Base-by-base conservation (phyloP, 257 asterid species). In the Marsdenia floribunda region DNA sequence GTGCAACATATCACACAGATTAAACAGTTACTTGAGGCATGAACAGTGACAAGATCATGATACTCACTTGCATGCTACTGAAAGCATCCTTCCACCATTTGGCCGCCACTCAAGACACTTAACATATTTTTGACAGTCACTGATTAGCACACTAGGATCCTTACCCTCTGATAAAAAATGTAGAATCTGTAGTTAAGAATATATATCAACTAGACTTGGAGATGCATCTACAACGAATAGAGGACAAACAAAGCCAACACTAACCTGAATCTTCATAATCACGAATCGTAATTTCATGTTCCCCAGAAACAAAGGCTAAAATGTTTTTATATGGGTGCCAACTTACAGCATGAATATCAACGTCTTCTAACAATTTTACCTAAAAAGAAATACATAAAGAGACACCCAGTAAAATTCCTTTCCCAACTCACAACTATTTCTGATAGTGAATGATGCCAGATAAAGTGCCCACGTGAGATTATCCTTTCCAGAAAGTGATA, bases 21-120 rank as follows among this genome's bases (percentile, higher is more conserved):
- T 40, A 72, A 68, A n/a, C 29, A 8, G 70, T 19, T 47, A 42
- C 24, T 64, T 66, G 73, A 73, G 44, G 64, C 78, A 70, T 66
- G 61, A 77, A 76, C 54, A 68, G 64, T 76, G 29, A 57, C 26
- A 47, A 72, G 8, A 44, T 40, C 59, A 59, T 8, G 74, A 75
- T 77, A 86, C 96, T 81, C 75, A 93, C 98, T 85, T 95, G 99
- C 99, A 92, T 18, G 96, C 97, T 38, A 92, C 96, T 61, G 96
- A 88, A 77, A 92, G 92, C 60, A 91, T 82, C 82, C 82, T 90
- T 79, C 98, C 99, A 66, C 96, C 92, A 82, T 95, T 92, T 44
- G 98, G 98, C 85, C 98, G 86, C 99, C 99, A 95, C 76, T 91
- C 96, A 61, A 95, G 83, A 83, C 87, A 68, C 82, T 81, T 92